These are phyloP conservation scores for Porogramme epimiltina DNA, from an alignment of 1,284 basidiomycete species.

Conservation along the genomic window DNA sequence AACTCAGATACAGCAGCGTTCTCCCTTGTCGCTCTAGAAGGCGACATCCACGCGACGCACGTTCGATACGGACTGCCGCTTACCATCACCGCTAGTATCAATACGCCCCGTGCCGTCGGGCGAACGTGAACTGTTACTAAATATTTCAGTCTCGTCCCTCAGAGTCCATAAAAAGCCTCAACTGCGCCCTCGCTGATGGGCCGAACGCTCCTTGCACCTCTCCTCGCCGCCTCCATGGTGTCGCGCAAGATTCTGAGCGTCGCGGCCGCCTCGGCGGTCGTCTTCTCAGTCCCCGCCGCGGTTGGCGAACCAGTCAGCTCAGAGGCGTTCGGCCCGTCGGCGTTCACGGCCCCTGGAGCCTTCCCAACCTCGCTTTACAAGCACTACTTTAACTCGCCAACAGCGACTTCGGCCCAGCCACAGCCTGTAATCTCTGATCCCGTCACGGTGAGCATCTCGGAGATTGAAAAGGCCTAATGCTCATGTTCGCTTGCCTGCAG, in stretches of 20 bases:
- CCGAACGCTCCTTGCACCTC: slow-evolving; percentile 1
- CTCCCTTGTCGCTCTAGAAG: neutral
- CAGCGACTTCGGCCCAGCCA: slow-evolving; percentile 64
- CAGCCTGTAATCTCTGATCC: slow-evolving; percentile 75
- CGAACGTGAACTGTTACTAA: slow-evolving; percentile 6
- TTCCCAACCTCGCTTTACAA: slow-evolving; percentile 66
- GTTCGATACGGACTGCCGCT: slow-evolving; percentile 11
- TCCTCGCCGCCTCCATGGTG: slow-evolving; percentile 13
- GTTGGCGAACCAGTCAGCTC: slow-evolving; percentile 11
- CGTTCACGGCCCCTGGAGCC: slow-evolving; percentile 58
- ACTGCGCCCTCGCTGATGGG: slow-evolving; percentile 5
- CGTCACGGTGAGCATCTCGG: slow-evolving; percentile 46
- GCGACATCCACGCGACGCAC: slow-evolving; percentile 15
- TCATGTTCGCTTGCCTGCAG: too few relatives aligned
- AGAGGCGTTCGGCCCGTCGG: slow-evolving; percentile 39
- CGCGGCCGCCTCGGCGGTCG: slow-evolving; percentile 7
- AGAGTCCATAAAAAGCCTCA: slow-evolving; percentile 4
- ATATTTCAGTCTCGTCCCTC: slow-evolving; percentile 1
- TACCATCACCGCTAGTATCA: slow-evolving; percentile 6
- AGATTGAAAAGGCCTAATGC: too few relatives aligned
- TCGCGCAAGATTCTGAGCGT: slow-evolving; percentile 13
- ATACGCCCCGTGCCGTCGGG: neutral
- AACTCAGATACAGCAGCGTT: neutral
- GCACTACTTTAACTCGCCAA: slow-evolving; percentile 73
- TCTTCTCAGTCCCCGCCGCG: slow-evolving; percentile 9